Conservation (phyloP, 768 basidiomycete genomes). For the Tephrocybe sp. region DNA sequence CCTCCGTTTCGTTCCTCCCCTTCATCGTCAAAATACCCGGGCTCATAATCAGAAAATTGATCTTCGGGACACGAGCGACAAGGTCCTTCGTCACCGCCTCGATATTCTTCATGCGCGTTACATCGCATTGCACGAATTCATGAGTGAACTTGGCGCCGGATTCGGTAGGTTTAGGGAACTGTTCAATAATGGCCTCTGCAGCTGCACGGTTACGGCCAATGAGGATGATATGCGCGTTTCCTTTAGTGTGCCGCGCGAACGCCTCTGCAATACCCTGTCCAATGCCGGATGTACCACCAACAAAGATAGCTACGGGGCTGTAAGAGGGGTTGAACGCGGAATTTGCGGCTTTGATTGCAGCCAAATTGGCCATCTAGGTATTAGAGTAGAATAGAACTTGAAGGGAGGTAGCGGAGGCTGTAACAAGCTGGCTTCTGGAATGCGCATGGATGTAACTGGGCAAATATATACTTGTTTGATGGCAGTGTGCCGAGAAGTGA, state of each 20-base stretch:
- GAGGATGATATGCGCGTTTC: constrained; percentile 45
- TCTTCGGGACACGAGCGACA: constrained; percentile 32
- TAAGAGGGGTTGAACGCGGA: constrained; percentile 18
- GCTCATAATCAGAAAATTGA: constrained; percentile 50
- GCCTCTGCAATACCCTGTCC: constrained; percentile 41
- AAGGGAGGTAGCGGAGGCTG: too few relatives aligned
- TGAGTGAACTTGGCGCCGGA: constrained; percentile 19
- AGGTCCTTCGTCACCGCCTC: constrained; percentile 30
- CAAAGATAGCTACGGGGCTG: constrained; percentile 31
- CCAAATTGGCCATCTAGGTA: constrained; percentile 20
- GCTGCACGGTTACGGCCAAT: constrained; percentile 47
- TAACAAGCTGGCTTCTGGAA: too few relatives aligned
- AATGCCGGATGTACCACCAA: constrained; percentile 41
- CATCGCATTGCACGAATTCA: constrained; percentile 47
- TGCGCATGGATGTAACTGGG: too few relatives aligned
- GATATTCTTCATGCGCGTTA: constrained; percentile 42
- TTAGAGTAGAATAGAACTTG: constrained; percentile 1
- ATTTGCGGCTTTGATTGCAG: constrained; percentile 24
- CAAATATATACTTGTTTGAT: too few relatives aligned
- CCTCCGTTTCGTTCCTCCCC: constrained; percentile 31
- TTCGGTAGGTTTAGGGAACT: constrained; percentile 29
- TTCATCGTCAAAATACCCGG: constrained; percentile 39
- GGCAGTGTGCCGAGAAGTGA: too few relatives aligned
- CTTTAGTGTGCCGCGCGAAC: constrained; percentile 40
- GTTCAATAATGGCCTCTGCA: constrained; percentile 37